Evolutionary conservation across 2,329 filamentous ascomycete species (phyloP), one percentile per base, ranked within the genome.

Genomic region (Beauveria medogensis): DNA sequence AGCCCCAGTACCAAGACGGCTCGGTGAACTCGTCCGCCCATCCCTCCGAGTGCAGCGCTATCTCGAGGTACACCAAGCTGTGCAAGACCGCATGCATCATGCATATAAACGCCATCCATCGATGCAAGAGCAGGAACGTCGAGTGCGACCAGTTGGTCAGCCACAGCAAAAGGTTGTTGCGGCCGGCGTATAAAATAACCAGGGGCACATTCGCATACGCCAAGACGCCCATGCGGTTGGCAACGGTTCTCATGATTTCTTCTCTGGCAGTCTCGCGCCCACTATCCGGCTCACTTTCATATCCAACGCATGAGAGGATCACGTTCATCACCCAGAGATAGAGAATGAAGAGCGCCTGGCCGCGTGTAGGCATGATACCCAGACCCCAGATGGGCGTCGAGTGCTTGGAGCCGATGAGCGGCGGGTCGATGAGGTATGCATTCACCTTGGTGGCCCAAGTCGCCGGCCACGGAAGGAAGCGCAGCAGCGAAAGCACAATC

Each of bases 91-190:
- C 77, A 52, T 84, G 73, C 0, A 81, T 50, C 1, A 74, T 73
- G 28, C 71, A 75, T 8, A 82, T 69, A 24, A 73, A 68, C 0
- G 78, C 80, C 1, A 79, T 68, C 78, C 75, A 80, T 14, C 77
- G 74, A 65, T 82, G 78, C 1, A 80, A 68, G 2, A 80, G 64
- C 9, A 80, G 48, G 63, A 71, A 80, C 1, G 79, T 81, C 1
- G 72, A 72, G 61, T 79, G 74, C 2, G 70, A 73, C 77, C 78
- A 80, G 64, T 77, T 71, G 22, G 80, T 81, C 1, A 80, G 46
- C 69, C 74, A 77, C 0, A 82, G 71, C 0, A 81, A 71, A 3
- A 81, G 24, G 58, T 78, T 81, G 64, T 82, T 82, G 1, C 80
- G 69, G 0, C 74, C 70, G 0, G 75, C 71, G 58, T 77, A 81